A percentile compares a stretch with the other conserved stretches of the same genome.
phyloP scores from a whole-genome alignment of 257 asterid genomes.

The Echites panduratus region DNA sequence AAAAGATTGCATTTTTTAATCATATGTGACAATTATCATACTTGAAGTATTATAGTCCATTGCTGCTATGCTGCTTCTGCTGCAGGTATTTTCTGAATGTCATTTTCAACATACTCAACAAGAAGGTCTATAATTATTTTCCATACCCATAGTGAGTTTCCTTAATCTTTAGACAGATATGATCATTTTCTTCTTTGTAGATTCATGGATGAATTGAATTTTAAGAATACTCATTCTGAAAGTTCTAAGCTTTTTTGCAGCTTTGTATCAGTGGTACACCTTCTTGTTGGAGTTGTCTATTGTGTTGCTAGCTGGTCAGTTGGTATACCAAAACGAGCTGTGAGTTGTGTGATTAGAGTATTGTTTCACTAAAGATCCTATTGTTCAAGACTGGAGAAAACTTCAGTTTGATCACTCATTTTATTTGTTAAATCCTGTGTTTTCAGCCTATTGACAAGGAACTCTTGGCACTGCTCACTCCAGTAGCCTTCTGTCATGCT shows the following conservation, averaged over 20 bases:
- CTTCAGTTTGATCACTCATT: constrained; percentile 3
- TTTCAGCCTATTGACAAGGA: constrained; percentile 51
- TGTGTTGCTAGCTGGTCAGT: constrained; percentile 48
- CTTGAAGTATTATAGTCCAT: no score
- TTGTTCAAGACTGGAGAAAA: not conserved
- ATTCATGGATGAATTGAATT: not conserved
- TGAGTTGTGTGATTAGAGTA: constrained; percentile 21
- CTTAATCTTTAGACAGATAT: not conserved
- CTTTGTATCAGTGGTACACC: constrained; percentile 54
- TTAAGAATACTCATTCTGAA: not conserved
- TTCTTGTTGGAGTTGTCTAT: constrained; percentile 54
- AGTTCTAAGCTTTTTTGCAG: constrained; percentile 16
- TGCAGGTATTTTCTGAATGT: constrained; percentile 62
- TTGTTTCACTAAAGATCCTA: not conserved
- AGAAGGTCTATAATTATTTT: constrained; percentile 59
- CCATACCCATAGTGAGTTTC: constrained; percentile 56
- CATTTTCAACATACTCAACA: constrained; percentile 58
- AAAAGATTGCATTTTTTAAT: not conserved
- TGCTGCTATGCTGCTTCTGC: constrained; percentile 6
- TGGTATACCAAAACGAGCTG: constrained; percentile 59
- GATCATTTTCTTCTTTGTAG: not conserved
- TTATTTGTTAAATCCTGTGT: constrained; percentile 4
- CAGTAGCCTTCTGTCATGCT: constrained; percentile 57
- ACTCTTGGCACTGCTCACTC: constrained; percentile 44
- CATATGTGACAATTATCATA: not conserved